Base-by-base conservation (phyloP, 495 filamentous ascomycete genomes). In the Trichoderma parareesei region DNA sequence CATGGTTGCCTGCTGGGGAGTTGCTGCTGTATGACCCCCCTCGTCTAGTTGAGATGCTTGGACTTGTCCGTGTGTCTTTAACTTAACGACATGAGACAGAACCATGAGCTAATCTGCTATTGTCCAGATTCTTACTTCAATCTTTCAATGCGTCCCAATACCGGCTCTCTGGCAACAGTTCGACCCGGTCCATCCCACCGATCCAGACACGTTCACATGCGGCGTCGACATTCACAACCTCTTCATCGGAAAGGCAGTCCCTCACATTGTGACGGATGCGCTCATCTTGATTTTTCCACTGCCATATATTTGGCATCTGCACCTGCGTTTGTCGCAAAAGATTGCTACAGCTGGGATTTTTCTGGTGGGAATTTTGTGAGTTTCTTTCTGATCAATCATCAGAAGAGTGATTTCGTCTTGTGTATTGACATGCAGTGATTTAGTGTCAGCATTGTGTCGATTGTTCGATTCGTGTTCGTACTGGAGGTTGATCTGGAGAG, bases 251-350 rank as follows among this genome's bases (percentile, higher is more conserved):
- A 57, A 57, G 53, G 5, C 53, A 5, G 53, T 57, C 4, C 53
- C 53, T 14, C 53, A 57, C 18, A 57, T 57, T n/a, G 53, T n/a
- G 9, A 57, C 53, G 16, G 53, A 57, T 10, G 18, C 37, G 11
- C 53, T 57, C 9, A 57, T 57, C 14, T 11, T 57, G 5, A 10
- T 57, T 27, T 57, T 57, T 13, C 53, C 53, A 16, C 20, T 57
- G 10, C 53, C 53, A 9, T 57, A 57, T 35, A 57, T 57, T 16
- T 57, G 53, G 53, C 35, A 57, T 37, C 53, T 57, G 8, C 53
- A 57, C 1, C 16, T 57, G 16, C 53, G 53, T 6, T 4, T 57
- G 27, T 33, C 53, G 6, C 53, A 57, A 37, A 57, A 57, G 53
- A 57, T 57, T 57, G 53, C 53, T 6, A 57, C 27, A 1, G 11